These are phyloP conservation scores for Scopulariopsis brevicaulis DNA, from an alignment of 2,329 filamentous ascomycete species.

Conservation along the genomic window DNA sequence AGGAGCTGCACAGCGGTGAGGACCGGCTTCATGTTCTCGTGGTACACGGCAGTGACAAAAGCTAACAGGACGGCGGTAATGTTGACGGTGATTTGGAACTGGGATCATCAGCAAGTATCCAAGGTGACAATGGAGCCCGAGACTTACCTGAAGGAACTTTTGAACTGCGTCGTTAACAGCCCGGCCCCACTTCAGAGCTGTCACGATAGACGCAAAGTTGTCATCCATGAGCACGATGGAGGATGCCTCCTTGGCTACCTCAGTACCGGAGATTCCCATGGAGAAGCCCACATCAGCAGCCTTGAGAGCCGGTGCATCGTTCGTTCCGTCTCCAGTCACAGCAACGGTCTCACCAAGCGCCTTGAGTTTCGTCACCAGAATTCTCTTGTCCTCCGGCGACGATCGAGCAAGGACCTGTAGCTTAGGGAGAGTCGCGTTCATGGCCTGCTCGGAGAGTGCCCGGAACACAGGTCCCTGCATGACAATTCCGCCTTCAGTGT, in stretches of 20 bases:
- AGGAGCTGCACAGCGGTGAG: conserved; percentile 55
- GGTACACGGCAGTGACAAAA: conserved; percentile 51
- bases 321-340: conserved; percentile 51
- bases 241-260: conserved; percentile 51
- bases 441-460: conserved; percentile 38
- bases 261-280: conserved; percentile 50
- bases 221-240: conserved; percentile 52
- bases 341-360: conserved; percentile 47
- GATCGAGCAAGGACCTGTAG: conserved; percentile 51
- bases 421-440: conserved; percentile 37
- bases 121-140: background rate
- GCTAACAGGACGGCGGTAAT: conserved; percentile 56
- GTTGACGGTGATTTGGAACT: conserved; percentile 59
- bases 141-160: conserved; percentile 45
- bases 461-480: conserved; percentile 55
- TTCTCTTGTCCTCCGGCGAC: conserved; percentile 54
- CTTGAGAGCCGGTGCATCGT: conserved; percentile 48
- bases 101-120: background rate
- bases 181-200: conserved; percentile 56
- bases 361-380: conserved; percentile 49
- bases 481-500: conserved; percentile 48
- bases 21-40: conserved; percentile 41
- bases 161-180: conserved; percentile 58
- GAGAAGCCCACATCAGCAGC: conserved; percentile 52
- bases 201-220: conserved; percentile 52